phyloP scores from a whole-genome alignment of 176 grass and related monocot genomes.

The Chloris gayana region DNA sequence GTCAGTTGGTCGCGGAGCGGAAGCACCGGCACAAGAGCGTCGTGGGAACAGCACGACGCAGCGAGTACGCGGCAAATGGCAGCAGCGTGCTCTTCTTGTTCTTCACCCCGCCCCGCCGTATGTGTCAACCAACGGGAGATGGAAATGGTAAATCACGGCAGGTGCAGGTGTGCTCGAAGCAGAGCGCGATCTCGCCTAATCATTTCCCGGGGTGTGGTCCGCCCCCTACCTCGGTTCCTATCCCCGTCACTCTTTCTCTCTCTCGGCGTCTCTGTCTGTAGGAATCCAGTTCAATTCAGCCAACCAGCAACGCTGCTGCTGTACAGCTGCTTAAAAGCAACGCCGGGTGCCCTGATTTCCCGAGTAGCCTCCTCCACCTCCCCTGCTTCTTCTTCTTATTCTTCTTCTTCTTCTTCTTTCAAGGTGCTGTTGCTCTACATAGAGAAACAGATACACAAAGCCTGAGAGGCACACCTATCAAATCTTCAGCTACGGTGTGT shows the following conservation, averaged over 20 bases:
- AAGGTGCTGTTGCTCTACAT: neutral
- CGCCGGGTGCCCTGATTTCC: no score
- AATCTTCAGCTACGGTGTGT: neutral
- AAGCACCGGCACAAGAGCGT: no score
- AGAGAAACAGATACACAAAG: neutral
- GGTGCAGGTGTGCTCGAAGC: neutral
- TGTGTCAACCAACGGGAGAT: neutral
- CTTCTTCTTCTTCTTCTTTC: neutral
- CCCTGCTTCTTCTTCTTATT: no score
- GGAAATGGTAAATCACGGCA: constrained; percentile 5
- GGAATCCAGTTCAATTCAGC: constrained; percentile 41
- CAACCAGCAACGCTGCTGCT: neutral
- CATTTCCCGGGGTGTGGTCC: neutral
- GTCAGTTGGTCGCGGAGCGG: no score
- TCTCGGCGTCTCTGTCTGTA: constrained; percentile 19
- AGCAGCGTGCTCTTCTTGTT: no score
- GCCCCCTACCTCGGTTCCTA: neutral
- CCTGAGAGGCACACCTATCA: neutral
- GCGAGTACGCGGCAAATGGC: no score
- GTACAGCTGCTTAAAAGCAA: neutral
- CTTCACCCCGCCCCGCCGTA: no score
- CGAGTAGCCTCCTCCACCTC: no score
- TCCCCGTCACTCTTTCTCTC: neutral
- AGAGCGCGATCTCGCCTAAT: constrained; percentile 15
- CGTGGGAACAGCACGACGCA: no score